Evolutionary conservation across 208 protist genomes (phyloP), one percentile per base, ranked within the genome.

Genomic region (Leishmania braziliensis): DNA sequence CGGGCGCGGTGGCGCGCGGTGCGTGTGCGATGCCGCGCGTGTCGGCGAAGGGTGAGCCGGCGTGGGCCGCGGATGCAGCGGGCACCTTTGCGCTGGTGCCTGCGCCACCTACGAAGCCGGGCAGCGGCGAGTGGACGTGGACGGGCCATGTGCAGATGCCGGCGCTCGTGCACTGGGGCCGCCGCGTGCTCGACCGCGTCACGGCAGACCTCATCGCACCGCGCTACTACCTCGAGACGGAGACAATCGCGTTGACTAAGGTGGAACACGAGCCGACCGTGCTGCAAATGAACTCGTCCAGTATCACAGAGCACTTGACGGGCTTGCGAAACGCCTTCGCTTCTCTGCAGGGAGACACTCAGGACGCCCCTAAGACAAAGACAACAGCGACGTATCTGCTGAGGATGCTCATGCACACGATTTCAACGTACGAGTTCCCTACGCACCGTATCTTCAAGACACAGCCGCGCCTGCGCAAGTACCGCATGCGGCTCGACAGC

Each of bases 401-500:
- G 36, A 39, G 36, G 36, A 39, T 39, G 36, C 36, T 39, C 36
- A 39, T 39, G 36, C 36, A 39, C 36, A 39, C 0, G 36, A 39
- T 39, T 39, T 39, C 36, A 39, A 39, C 36, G 36, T 39, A 39
- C 78, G 69, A 70, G 54, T 81, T 75, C n/a, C 78, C 78, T 0
- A 74, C 68, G 1, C 68, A 81, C 54, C 66, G 69, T 2, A 48
- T 23, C 16, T 58, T 74, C 36, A 74, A 75, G 39, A 81, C 78
- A 33, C 48, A 54, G 66, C 78, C 78, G 66, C 78, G 78, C 0
- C 78, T 81, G 26, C 78, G 78, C 78, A 81, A 81, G 78, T 81
- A 75, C 54, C 78, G 78, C 78, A 48, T 81, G 43, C 78, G 78
- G 2, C 78, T 81, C 16, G 78, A 81, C 68, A 81, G 78, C 69